These are phyloP conservation scores for Cupressus sempervirens DNA, from an alignment of 75 land plant species.

Conservation along the genomic window DNA sequence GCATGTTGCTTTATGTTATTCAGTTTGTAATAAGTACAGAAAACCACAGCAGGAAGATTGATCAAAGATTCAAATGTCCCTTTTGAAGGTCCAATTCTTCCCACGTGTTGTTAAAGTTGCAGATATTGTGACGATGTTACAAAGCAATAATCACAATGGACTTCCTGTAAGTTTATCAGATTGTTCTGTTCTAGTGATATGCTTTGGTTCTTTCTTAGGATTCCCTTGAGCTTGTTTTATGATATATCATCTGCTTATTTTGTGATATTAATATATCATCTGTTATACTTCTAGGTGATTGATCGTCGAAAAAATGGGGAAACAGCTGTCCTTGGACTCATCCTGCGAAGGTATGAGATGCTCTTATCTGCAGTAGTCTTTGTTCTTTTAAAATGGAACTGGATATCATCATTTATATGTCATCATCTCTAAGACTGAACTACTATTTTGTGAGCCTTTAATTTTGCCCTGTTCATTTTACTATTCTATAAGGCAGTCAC, in stretches of 20 bases:
- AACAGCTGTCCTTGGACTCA: conserved; percentile 87
- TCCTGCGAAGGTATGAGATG: conserved; percentile 69
- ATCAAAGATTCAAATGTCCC: too few species aligned
- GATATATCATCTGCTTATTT: too few species aligned
- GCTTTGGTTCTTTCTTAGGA: background rate
- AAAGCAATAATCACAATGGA: conserved; percentile 88
- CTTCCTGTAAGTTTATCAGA: conserved; percentile 59
- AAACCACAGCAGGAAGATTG: background rate
- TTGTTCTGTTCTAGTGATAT: background rate
- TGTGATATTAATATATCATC: background rate
- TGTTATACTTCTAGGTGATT: conserved; percentile 59
- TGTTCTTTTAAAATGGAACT: background rate
- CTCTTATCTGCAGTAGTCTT: background rate
- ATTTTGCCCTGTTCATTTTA: background rate
- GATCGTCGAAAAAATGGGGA: conserved; percentile 83
- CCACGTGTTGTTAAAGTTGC: conserved; percentile 83
- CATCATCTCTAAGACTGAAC: background rate
- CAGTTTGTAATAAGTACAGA: background rate
- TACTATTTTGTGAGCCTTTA: background rate
- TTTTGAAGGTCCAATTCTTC: conserved; percentile 61
- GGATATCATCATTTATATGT: background rate
- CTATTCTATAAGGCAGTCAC: conserved; percentile 59
- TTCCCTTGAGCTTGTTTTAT: background rate
- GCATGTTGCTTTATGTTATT: background rate
- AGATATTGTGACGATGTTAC: conserved; percentile 67